These are phyloP conservation scores for Myxozyma mucilagina DNA, from an alignment of 805 yeast genomes.

Conservation along the genomic window DNA sequence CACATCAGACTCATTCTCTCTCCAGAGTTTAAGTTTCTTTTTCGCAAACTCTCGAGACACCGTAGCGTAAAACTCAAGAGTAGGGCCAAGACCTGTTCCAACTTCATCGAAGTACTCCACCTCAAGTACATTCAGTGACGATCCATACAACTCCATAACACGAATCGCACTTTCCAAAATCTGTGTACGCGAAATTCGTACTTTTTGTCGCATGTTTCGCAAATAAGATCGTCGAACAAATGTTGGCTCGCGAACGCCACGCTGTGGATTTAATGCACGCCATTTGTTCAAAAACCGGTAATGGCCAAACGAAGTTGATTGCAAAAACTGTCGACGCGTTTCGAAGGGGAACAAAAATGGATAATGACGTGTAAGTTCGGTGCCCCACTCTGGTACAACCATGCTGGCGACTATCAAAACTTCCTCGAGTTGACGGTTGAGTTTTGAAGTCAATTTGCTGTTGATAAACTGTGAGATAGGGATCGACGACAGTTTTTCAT, in stretches of 20 bases:
- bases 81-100: constrained; percentile 97
- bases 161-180: constrained; percentile 76
- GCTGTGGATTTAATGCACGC: constrained; percentile 39
- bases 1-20: constrained; percentile 42
- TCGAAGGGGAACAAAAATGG: constrained; percentile 86
- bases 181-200: constrained; percentile 69
- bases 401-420: constrained; percentile 77
- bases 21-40: constrained; percentile 67
- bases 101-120: constrained; percentile 86
- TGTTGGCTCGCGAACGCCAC: constrained; percentile 6
- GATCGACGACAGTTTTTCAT: constrained; percentile 10
- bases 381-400: constrained; percentile 75
- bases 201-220: constrained; percentile 73
- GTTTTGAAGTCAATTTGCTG: constrained; percentile 79
- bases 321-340: constrained; percentile 72
- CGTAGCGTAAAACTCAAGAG: constrained; percentile 83
- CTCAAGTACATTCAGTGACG: constrained; percentile 78
- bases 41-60: constrained; percentile 74
- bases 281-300: constrained; percentile 78
- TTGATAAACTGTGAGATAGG: constrained; percentile 54
- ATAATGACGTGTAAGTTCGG: constrained; percentile 66
- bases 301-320: constrained; percentile 88
- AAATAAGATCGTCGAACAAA: constrained; percentile 51
- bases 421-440: constrained; percentile 85
- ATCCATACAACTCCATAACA: constrained; percentile 71